Base-by-base conservation (phyloP, 805 yeast genomes). In the Kurtzmaniella cleridarum region DNA sequence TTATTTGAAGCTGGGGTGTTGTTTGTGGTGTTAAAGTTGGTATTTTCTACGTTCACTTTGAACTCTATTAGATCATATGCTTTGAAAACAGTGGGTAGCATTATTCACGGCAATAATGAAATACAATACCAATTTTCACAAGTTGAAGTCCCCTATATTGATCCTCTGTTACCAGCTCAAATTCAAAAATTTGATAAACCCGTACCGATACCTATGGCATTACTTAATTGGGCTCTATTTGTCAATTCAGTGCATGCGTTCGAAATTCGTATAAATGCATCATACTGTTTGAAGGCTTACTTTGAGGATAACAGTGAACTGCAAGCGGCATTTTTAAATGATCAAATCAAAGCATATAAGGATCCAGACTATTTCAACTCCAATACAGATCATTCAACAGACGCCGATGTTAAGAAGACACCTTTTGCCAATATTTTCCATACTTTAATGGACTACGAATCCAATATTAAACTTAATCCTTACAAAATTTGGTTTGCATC, bases 91-190 rank as follows among this genome's bases (percentile, higher is more conserved):
- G 78, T 87, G 2, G 89, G 95, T 1, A 91, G 83, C 45, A 65
- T 90, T 26, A 81, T 93, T 3, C 63, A 80, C 35, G 73, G 78
- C 24, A 88, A 89, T 55, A 59, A 69, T 2, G 75, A 68, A 2
- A 73, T 84, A 27, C 98, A 93, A 58, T 62, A 65, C 11, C 78
- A 78, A 41, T 83, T 91, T 49, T 71, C 88, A 1, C 79, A 79
- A 39, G 80, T 91, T 11, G 98, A 93, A 58, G 96, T 93, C 6
- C 98, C 98, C 0, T 87, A 82, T 54, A 69, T 90, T 40, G 97
- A 88, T 52, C 88, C 96, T 9, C 68, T 81, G 4, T 51, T 77
- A 38, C 79, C 80, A 0, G 39, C 75, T 1, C 71, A 62, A 40
- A 45, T 60, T 13, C 71, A 66, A 39, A 31, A 53, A 1, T 65